Base-by-base conservation (phyloP, 2,329 filamentous ascomycete species). In the Hirsutella rhossiliensis region DNA sequence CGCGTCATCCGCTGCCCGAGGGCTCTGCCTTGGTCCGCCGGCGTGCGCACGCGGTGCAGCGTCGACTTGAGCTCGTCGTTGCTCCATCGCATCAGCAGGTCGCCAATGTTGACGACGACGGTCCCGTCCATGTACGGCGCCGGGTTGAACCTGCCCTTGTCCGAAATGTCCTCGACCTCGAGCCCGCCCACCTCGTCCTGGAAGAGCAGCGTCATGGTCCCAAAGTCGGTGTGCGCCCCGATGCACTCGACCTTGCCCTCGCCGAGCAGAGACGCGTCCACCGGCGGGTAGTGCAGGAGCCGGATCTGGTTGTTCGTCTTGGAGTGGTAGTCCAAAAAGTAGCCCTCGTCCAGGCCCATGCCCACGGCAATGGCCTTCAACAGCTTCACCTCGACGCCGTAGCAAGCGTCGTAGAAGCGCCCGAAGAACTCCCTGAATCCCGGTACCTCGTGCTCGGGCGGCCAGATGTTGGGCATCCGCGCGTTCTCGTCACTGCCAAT, bases 331-430 rank as follows among this genome's bases (percentile, higher is more conserved):
- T 61, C 56, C 55, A 92, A 84, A 53, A 94, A 94, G 69, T 80
- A 90, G 12, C 56, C 55, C 52, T 78, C 72, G 0, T 78, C 71
- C 6, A 88, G 66, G 1, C 73, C 79, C 75, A 90, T 76, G 0
- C 82, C 84, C 11, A 87, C 63, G 1, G 84, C 84, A 47, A 89
- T 83, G 20, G 84, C 83, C 3, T 80, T 72, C 81, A 90, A 87
- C 28, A 89, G 72, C 49, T 85, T 68, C 38, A 75, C 66, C 61
- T 94, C 83, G 45, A 92, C 62, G 13, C 65, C 58, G 59, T 87
- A 85, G 62, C 84, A 89, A 43, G 70, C 70, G 19, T 72, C 70
- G 51, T 82, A 82, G 61, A 94, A 94, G 1, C 63, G 60, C 41
- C 77, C 34, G 19, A 52, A 52, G 43, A 54, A 54, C n/a, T 45